Evolutionary conservation across 257 asterid species (phyloP).

Genomic region (Gardenia jasminoides): DNA sequence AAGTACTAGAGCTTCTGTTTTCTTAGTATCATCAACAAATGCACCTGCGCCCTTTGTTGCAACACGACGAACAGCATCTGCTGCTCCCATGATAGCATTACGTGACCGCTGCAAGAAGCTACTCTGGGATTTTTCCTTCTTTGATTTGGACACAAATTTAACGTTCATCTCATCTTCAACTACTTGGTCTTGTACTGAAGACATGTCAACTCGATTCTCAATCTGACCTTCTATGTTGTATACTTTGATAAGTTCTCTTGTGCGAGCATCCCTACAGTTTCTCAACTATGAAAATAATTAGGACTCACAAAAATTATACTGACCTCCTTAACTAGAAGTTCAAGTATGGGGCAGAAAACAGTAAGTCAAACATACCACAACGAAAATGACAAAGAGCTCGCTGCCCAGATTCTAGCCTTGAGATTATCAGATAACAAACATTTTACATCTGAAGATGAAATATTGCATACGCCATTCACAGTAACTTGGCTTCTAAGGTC

Average conservation of each 20-base stretch:
- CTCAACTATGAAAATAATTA: slow-evolving; percentile 20
- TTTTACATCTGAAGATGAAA: slow-evolving; percentile 86
- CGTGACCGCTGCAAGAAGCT: slow-evolving; percentile 88
- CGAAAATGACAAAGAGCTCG: slow-evolving; percentile 70
- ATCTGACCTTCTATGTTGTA: slow-evolving; percentile 77
- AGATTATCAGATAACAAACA: slow-evolving; percentile 58
- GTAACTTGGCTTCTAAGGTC: slow-evolving; percentile 88
- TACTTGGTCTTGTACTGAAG: slow-evolving; percentile 60
- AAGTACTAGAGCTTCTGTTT: slow-evolving; percentile 72
- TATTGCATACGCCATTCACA: slow-evolving; percentile 73
- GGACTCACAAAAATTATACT: background rate
- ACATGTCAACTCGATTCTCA: slow-evolving; percentile 67
- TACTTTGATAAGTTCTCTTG: slow-evolving; percentile 82
- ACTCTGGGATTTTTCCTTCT: slow-evolving; percentile 77
- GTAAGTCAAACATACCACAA: slow-evolving; percentile 53
- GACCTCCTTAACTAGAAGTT: background rate
- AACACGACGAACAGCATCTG: slow-evolving; percentile 93
- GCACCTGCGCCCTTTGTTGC: slow-evolving; percentile 78
- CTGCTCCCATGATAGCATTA: slow-evolving; percentile 94
- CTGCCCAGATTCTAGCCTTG: slow-evolving; percentile 85
- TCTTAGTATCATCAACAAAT: slow-evolving; percentile 63
- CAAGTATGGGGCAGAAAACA: background rate
- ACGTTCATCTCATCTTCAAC: slow-evolving; percentile 74
- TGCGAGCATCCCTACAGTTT: slow-evolving; percentile 83
- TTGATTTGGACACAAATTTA: slow-evolving; percentile 66